These are phyloP conservation scores for Rhodotorula sp. DNA, from an alignment of 1,284 basidiomycete genomes.

Conservation along the genomic window DNA sequence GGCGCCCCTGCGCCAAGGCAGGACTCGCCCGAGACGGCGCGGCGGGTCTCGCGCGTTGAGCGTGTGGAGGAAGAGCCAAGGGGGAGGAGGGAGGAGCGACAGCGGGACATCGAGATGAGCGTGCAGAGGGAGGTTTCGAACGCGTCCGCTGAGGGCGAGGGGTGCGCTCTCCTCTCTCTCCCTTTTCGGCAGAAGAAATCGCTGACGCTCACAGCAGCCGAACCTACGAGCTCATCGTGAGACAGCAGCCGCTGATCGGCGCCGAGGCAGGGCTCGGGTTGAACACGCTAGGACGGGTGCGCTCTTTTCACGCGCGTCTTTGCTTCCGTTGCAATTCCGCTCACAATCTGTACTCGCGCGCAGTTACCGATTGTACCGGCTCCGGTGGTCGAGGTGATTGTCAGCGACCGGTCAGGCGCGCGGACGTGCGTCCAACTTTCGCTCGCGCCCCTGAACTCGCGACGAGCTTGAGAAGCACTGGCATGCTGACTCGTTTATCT, in stretches of 20 bases:
- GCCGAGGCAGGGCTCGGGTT: slow-evolving; percentile 20
- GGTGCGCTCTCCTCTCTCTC: neutral
- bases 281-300: slow-evolving; percentile 37
- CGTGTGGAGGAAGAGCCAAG: neutral
- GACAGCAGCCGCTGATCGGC: slow-evolving; percentile 39
- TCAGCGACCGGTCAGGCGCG: slow-evolving; percentile 21
- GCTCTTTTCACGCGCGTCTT: neutral
- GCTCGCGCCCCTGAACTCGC: too few relatives aligned
- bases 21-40: neutral
- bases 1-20: neutral
- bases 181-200: too few relatives aligned
- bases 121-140: too few relatives aligned
- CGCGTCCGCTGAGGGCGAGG: neutral
- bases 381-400: slow-evolving; percentile 42
- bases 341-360: neutral
- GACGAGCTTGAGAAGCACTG: too few relatives aligned
- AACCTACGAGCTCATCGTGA: slow-evolving; percentile 22
- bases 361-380: slow-evolving; percentile 45
- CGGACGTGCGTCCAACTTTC: slow-evolving; percentile 32
- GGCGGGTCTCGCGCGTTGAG: neutral
- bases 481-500: neutral
- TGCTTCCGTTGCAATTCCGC: neutral
- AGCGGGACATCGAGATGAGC: neutral
- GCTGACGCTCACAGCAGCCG: neutral
- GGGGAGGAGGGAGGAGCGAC: neutral